Base-by-base conservation (phyloP, 331 rosid genomes). In the Acacia concinna region DNA sequence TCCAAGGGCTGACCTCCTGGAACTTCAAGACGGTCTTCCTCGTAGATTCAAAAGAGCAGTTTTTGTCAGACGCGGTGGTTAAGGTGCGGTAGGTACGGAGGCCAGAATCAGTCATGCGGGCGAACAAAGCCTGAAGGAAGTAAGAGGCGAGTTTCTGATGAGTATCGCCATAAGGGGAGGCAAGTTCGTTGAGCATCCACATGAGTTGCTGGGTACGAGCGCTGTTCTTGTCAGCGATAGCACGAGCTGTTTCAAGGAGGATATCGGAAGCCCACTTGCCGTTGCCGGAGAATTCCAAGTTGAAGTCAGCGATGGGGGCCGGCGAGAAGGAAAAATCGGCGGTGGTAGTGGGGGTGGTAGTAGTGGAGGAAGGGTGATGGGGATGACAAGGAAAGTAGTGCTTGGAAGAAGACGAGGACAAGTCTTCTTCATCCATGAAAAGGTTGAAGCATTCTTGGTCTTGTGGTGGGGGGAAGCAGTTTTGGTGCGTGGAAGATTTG, bases 361-460 rank as follows among this genome's bases (percentile, higher is more conserved):
- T 54, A 20, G 86, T 46, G 38, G 84, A 43, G 18, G 81, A 23
- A 10, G 52, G 18, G 20, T 79, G 71, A 20, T 76, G 71, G 43
- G 69, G 81, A 1, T 74, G 83, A 85, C 87, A 80, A n/a, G 90
- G 90, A 83, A 81, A 84, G 78, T 84, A 86, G 88, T 88, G 95
- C 64, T 74, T 85, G 35, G 98, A 91, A 79, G 99, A 88, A 77
- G 97, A 87, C 35, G 98, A 90, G 84, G 99, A 96, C 54, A 96
- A 80, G 87, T 93, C 97, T 89, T 91, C 97, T 74, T 95, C 98
- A 46, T 93, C 99, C 99, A 93, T 95, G 96, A 90, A 93, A 86
- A 90, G 81, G 90, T 87, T 87, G 97, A 93, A 93, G 98, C 99
- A 95, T 95, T 93, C 98, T 88, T 90, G 86, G 77, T 82, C 79